Evolutionary conservation across 441 rosid species (phyloP).

Genomic region (Pelargonium fulgidum): DNA sequence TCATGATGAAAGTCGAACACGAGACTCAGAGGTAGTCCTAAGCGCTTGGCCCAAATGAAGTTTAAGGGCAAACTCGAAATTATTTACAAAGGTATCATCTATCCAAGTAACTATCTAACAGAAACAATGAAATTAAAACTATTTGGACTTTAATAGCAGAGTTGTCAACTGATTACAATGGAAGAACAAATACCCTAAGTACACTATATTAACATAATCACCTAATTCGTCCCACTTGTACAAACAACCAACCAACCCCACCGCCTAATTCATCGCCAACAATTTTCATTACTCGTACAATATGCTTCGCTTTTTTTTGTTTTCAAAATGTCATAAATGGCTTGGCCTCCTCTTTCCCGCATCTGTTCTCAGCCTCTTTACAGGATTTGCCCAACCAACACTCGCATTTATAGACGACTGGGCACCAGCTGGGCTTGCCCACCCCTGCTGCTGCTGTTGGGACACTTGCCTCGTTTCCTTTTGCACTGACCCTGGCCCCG

Average conservation of each 20-base stretch:
- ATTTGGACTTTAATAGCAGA: conserved; percentile 23
- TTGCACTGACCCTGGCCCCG: conserved; percentile 38
- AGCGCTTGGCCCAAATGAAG: no score
- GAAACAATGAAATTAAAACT: conserved; percentile 15
- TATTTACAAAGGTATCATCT: background rate
- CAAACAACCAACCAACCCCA: conserved; percentile 23
- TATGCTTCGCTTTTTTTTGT: background rate
- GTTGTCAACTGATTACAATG: conserved; percentile 19
- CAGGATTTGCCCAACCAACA: conserved; percentile 99
- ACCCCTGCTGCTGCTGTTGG: conserved; percentile 57
- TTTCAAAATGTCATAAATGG: conserved; percentile 49
- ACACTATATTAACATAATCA: conserved; percentile 32
- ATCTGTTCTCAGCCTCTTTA: conserved; percentile 92
- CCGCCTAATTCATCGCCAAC: conserved; percentile 22
- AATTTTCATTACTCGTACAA: conserved; percentile 24
- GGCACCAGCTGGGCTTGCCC: conserved; percentile 50
- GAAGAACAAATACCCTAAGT: conserved; percentile 24
- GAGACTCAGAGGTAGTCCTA: no score
- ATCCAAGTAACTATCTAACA: no score
- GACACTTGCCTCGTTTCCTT: conserved; percentile 44
- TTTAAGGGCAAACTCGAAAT: background rate
- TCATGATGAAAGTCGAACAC: no score
- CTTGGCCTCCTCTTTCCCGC: conserved; percentile 91
- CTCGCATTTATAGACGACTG: background rate
- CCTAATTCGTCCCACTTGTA: conserved; percentile 25